These are phyloP conservation scores for Claviceps citrina DNA, from an alignment of 2,329 filamentous ascomycete genomes.

Conservation along the genomic window DNA sequence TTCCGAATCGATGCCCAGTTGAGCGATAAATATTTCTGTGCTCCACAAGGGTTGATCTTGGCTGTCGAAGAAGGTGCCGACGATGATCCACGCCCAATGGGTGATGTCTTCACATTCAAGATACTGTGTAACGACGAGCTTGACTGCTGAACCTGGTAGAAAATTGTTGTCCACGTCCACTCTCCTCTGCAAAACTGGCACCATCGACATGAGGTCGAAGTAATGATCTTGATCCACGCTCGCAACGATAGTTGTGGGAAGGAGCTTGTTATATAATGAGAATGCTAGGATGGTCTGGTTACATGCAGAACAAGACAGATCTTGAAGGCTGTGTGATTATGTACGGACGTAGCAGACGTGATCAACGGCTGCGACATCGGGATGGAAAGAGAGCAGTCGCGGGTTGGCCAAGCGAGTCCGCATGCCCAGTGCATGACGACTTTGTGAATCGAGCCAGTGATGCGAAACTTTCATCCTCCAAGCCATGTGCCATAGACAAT, in stretches of 20 bases:
- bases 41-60: slow-evolving; percentile 29
- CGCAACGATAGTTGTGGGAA: not conserved
- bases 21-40: slow-evolving; percentile 26
- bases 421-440: not conserved
- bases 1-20: slow-evolving; percentile 13
- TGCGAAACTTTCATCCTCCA: not conserved
- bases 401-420: not conserved
- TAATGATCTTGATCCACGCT: not conserved
- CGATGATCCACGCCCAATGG: slow-evolving; percentile 31
- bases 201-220: slow-evolving; percentile 9
- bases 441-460: not conserved
- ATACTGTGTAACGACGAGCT: slow-evolving; percentile 30
- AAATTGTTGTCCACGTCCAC: slow-evolving; percentile 15
- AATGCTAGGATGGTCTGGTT: no score
- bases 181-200: slow-evolving; percentile 10
- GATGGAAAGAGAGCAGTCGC: not conserved
- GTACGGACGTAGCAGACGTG: not conserved
- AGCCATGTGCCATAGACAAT: not conserved
- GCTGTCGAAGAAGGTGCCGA: slow-evolving; percentile 32
- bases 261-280: not conserved
- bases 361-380: not conserved
- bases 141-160: slow-evolving; percentile 30
- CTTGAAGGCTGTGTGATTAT: not conserved
- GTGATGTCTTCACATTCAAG: slow-evolving; percentile 18
- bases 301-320: not conserved